Base-by-base conservation (phyloP, 176 grass and related monocot species). In the Cenchrus americanus region DNA sequence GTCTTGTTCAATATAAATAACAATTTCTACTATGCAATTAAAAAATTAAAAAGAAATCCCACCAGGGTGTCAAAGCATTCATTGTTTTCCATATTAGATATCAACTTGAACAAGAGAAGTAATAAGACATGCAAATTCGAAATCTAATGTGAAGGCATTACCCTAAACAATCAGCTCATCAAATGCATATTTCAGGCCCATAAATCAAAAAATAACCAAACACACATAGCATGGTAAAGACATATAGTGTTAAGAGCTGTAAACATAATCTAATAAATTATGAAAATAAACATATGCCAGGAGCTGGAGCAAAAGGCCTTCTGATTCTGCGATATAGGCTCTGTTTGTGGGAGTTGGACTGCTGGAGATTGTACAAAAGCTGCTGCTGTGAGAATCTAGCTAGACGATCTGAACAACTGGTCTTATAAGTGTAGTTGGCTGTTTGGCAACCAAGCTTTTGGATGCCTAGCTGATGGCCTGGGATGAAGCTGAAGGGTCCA, bases 71-170 rank as follows among this genome's bases (percentile, higher is more conserved):
- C 30, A 60, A 57, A 84, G 71, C 30, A 55, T 58, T n/a, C 55
- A n/a, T 58, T 61, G 18, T 57, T 46, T 75, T 50, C 41, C 71
- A 67, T 77, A 84, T 64, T 44, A 68, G 23, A 34, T 37, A 37
- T 61, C 49, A 72, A 51, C 79, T 70, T 46, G 51, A 68, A 18
- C 22, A 19, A 76, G 21, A 41, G 23, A 18, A 55, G 21, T 46
- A 34, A 80, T 12, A 80, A 44, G 46, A 58, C 69, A 81, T 49
- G 30, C 49, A 86, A 3, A 59, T 22, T 59, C 57, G 22, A 59
- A 81, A 71, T 50, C 48, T 73, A 88, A 57, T 19, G 11, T 27
- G 66, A 87, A 75, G 59, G 41, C 21, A 75, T 75, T 57, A 54
- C 14, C 12, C 69, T 52, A 72, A 80, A 63, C 11, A 55, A 80